phyloP scores from a whole-genome alignment of 2,329 filamentous ascomycete species.

The Gremmenia infestans region DNA sequence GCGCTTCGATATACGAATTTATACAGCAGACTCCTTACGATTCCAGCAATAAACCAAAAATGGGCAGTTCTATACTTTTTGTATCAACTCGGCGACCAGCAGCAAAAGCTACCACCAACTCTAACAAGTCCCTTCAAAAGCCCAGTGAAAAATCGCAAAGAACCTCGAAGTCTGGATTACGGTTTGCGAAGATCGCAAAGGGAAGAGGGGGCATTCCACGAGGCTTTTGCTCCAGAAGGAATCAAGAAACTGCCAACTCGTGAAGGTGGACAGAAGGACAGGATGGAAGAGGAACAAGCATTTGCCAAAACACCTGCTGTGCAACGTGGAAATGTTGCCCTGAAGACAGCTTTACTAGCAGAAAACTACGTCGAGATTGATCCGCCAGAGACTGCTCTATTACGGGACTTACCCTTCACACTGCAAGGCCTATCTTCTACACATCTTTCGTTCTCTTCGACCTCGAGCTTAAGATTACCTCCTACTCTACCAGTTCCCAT shows the following conservation, averaged over 20 bases:
- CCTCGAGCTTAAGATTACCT: constrained; percentile 69
- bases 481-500: constrained; percentile 75
- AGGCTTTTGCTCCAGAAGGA: constrained; percentile 51
- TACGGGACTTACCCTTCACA: constrained; percentile 85
- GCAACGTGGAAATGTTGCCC: constrained; percentile 25
- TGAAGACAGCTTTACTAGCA: constrained; percentile 52
- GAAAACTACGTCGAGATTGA: constrained; percentile 52
- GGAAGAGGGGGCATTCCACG: constrained; percentile 34
- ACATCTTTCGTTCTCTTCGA: constrained; percentile 69
- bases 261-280: constrained; percentile 30
- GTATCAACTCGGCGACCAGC: constrained; percentile 70
- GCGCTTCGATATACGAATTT: constrained; percentile 85
- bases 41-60: constrained; percentile 90
- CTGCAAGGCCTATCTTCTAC: constrained; percentile 87
- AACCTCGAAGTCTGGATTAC: constrained; percentile 16
- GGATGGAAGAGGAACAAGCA: constrained; percentile 28
- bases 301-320: constrained; percentile 23
- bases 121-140: constrained; percentile 32
- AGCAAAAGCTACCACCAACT: constrained; percentile 15
- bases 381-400: constrained; percentile 60
- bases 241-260: constrained; percentile 32
- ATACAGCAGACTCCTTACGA: constrained; percentile 81
- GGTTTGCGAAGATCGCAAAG: constrained; percentile 30
- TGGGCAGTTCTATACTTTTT: constrained; percentile 94
- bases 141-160: constrained; percentile 21